Percentiles rank a stretch among this genome's conserved stretches.
phyloP scores from a whole-genome alignment of 116 monocot species.

The Papilionanthe hybrid region DNA sequence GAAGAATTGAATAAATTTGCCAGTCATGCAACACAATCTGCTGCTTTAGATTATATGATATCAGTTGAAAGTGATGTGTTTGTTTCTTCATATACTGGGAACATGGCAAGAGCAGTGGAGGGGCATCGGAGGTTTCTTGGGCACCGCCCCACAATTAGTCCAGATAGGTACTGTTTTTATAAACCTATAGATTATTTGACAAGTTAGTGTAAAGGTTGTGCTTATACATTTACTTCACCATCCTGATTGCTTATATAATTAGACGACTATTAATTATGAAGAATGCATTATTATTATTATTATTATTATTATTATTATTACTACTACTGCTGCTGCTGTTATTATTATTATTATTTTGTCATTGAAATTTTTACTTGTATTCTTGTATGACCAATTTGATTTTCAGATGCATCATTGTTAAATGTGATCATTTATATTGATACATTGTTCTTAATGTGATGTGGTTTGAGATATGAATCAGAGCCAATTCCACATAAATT shows the following conservation, averaged over 20 bases:
- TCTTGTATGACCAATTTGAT: neutral
- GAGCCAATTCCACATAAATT: too few species aligned
- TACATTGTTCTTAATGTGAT: neutral
- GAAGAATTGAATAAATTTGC: conserved; percentile 62
- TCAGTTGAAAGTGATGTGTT: conserved; percentile 96
- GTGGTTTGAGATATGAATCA: too few species aligned
- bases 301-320: too few species aligned
- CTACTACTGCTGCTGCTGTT: too few species aligned
- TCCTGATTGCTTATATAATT: neutral
- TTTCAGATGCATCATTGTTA: neutral
- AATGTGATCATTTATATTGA: neutral
- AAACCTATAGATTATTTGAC: neutral
- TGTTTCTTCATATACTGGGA: conserved; percentile 82
- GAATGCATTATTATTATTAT: too few species aligned
- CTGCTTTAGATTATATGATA: conserved; percentile 88
- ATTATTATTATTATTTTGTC: neutral
- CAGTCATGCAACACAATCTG: conserved; percentile 72
- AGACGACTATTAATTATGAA: neutral
- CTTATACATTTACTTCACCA: neutral
- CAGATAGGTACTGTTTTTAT: conserved; percentile 52
- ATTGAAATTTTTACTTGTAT: neutral
- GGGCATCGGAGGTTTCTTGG: conserved; percentile 92
- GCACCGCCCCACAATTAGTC: conserved; percentile 76
- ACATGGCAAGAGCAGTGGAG: conserved; percentile 97
- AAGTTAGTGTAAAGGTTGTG: neutral